These are phyloP conservation scores for Wickerhamiella parazyma DNA, from an alignment of 805 yeast species.

Conservation along the genomic window DNA sequence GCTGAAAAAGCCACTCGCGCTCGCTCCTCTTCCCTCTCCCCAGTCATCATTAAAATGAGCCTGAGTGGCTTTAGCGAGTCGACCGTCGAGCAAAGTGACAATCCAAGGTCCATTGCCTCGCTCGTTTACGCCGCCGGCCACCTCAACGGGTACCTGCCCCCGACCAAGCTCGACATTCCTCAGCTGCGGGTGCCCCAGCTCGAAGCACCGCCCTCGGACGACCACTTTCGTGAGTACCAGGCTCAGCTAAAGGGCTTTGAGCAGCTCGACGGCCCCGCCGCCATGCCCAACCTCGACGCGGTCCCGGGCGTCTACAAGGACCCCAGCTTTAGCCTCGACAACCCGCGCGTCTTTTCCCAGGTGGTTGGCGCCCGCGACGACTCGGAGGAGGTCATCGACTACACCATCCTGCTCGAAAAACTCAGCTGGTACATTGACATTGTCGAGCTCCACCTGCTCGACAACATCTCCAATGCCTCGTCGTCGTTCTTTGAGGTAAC, in stretches of 20 bases:
- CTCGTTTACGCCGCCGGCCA: constrained; percentile 38
- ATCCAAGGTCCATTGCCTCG: constrained; percentile 62
- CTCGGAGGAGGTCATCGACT: no score
- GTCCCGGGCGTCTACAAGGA: constrained; percentile 63
- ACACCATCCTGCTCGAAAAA: constrained; percentile 50
- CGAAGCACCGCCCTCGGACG: constrained; percentile 30
- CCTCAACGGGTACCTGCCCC: constrained; percentile 36
- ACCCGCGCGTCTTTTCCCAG: constrained; percentile 67
- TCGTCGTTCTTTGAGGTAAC: constrained; percentile 74
- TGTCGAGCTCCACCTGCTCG: constrained; percentile 67
- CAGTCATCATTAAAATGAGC: constrained; percentile 2
- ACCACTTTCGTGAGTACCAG: constrained; percentile 34
- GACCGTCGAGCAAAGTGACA: constrained; percentile 2
- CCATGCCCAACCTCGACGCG: constrained; percentile 17
- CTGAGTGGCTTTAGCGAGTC: constrained; percentile 9
- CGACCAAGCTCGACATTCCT: constrained; percentile 76
- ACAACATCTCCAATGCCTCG: constrained; percentile 74
- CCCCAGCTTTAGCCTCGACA: constrained; percentile 64
- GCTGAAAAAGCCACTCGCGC: background rate
- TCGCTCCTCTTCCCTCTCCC: no score
- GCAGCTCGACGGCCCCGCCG: constrained; percentile 29
- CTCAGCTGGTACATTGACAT: constrained; percentile 71
- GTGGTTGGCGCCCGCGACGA: constrained; percentile 41
- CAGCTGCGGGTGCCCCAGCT: constrained; percentile 52
- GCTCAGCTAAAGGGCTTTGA: constrained; percentile 26